Base-by-base conservation (phyloP, 768 basidiomycete species). In the Boletellus emodensis region DNA sequence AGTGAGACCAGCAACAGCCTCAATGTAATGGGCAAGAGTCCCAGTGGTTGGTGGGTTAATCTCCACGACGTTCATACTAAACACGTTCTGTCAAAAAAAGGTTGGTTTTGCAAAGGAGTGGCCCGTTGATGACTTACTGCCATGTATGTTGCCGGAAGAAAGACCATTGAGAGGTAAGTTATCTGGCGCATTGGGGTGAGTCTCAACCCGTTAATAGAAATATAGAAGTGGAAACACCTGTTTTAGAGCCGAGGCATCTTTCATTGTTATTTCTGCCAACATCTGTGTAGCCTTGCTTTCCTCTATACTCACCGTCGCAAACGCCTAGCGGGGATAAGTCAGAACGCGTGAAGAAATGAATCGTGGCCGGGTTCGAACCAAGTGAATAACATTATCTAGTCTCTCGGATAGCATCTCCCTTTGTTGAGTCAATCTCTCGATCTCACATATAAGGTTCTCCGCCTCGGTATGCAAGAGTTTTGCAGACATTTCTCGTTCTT, bases 151-250 rank as follows among this genome's bases (percentile, higher is more conserved):
- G 77, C 75, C 1, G 82, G 81, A 17, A 83, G 69, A 61, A 81
- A 84, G 26, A 79, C 50, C 78, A 80, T 78, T 0, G 81, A 76
- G 7, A 84, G 61, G 48, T 80, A 81, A 0, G 75, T 68, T 26
- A 83, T 72, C 60, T 81, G 34, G 75, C 50, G 8, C 24, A 30
- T 14, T 3, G 10, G 18, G n/a, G 11, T 64, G 12, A 61, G 38
- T 26, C 24, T 24, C 4, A 6, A 33, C 18, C 17, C 10, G 18
- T 22, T 24, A 18, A 26, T 10, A 40, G 30, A 34, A 24, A 33
- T 39, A 39, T 1, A 26, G 20, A 26, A 14, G 55, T 14, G n/a
- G n/a, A n/a, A n/a, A n/a, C 26, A 62, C 63, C 59, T 57, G 65
- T 40, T 70, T 62, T 24, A 61, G 24, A 22, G 43, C 18, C 0